Evolutionary conservation across 208 protist genomes (phyloP).

Genomic region (Trypanosoma grayi): DNA sequence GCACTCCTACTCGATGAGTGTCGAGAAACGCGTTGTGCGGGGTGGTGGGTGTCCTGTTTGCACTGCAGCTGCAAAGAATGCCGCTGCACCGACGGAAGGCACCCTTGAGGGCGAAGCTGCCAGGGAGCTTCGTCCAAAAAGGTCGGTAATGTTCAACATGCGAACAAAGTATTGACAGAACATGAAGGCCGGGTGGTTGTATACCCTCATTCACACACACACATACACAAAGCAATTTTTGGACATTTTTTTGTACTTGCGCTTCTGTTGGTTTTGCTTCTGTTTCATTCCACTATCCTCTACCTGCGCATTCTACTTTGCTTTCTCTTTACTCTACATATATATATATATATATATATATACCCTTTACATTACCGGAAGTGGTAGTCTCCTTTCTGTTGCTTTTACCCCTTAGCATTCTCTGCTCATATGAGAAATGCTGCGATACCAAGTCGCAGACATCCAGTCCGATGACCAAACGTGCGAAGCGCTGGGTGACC

Average conservation of each 20-base stretch:
- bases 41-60: slow-evolving; percentile 73
- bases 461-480: slow-evolving; percentile 2
- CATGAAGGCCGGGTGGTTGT: background rate
- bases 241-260: slow-evolving; percentile 20
- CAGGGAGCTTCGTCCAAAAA: slow-evolving; percentile 62
- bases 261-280: too few species aligned
- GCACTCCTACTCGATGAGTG: slow-evolving; percentile 69
- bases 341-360: too few species aligned
- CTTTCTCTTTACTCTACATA: slow-evolving; percentile 2
- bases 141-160: slow-evolving; percentile 72
- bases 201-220: background rate
- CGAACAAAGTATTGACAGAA: slow-evolving; percentile 75
- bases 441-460: slow-evolving; percentile 15
- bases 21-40: slow-evolving; percentile 89
- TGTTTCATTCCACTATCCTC: slow-evolving; percentile 23
- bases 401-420: background rate
- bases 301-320: slow-evolving; percentile 10
- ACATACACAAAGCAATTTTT: background rate
- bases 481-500: slow-evolving; percentile 10
- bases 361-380: too few species aligned
- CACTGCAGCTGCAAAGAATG: slow-evolving; percentile 1
- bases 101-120: slow-evolving; percentile 64
- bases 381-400: background rate
- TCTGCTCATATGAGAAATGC: slow-evolving; percentile 3
- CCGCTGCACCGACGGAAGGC: background rate